Evolutionary conservation across 179 eudicot species (phyloP).

Genomic region (Corrigiola litoralis): DNA sequence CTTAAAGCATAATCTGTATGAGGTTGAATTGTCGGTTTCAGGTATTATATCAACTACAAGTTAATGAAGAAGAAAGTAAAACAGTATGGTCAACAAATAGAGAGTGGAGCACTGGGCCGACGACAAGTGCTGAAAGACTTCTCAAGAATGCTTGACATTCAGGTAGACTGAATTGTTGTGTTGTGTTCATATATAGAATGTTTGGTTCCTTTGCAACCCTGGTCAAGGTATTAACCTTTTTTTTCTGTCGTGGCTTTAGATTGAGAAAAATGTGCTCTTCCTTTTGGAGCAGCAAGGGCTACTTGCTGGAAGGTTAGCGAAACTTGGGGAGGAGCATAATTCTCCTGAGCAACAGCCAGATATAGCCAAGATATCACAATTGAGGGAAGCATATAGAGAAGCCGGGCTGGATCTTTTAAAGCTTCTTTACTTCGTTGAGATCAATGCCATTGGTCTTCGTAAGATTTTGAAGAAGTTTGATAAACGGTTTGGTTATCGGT

Average conservation of each 20-base stretch:
- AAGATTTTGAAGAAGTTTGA: conserved; percentile 88
- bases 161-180: conserved; percentile 35
- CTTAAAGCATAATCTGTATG: neutral
- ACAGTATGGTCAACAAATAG: conserved; percentile 57
- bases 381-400: conserved; percentile 62
- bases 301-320: conserved; percentile 61
- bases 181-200: neutral
- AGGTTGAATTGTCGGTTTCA: conserved; percentile 15
- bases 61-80: conserved; percentile 73
- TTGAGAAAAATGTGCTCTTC: conserved; percentile 59
- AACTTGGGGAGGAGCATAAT: conserved; percentile 57
- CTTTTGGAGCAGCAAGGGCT: conserved; percentile 73
- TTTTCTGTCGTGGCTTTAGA: conserved; percentile 26
- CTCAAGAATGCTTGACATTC: conserved; percentile 70
- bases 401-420: conserved; percentile 64
- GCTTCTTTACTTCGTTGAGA: conserved; percentile 66
- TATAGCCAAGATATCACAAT: conserved; percentile 48
- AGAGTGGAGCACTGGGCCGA: conserved; percentile 46
- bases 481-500: conserved; percentile 63
- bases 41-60: conserved; percentile 76
- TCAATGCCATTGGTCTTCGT: conserved; percentile 76
- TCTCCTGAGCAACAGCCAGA: conserved; percentile 46
- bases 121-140: conserved; percentile 67
- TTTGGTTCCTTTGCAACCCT: neutral
- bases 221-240: neutral